Evolutionary conservation across 1,284 basidiomycete species (phyloP).

Genomic region (Cutaneotrichosporon cutaneum): DNA sequence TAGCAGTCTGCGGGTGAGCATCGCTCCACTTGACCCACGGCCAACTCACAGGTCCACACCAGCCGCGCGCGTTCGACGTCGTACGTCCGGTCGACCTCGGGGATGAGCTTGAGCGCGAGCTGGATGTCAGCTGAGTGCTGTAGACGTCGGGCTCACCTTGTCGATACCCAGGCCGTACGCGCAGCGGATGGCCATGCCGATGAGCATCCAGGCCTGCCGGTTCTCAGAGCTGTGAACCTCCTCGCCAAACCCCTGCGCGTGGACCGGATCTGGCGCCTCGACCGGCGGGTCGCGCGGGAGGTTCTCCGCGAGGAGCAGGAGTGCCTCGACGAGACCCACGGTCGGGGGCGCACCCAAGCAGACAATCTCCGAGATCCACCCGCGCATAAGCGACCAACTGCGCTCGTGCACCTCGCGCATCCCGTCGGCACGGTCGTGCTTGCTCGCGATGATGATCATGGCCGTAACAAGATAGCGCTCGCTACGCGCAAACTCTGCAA

Average conservation of each 20-base stretch:
- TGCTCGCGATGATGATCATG: constrained; percentile 53
- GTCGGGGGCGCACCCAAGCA: constrained; percentile 47
- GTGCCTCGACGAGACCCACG: constrained; percentile 49
- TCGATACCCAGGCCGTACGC: constrained; percentile 50
- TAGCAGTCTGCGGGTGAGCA: constrained; percentile 6
- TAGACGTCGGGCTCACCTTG: constrained; percentile 29
- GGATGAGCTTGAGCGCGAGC: constrained; percentile 39
- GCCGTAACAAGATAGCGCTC: constrained; percentile 53
- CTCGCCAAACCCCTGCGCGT: constrained; percentile 38
- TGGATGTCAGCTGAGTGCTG: constrained; percentile 1
- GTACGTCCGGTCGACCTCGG: constrained; percentile 39
- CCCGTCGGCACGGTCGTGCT: constrained; percentile 38
- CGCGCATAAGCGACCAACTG: constrained; percentile 48
- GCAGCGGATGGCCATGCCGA: constrained; percentile 47
- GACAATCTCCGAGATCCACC: constrained; percentile 47
- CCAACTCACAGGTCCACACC: constrained; percentile 48
- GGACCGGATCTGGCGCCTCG: constrained; percentile 27
- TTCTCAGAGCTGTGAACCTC: constrained; percentile 49
- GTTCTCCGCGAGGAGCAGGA: constrained; percentile 51
- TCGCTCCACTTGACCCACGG: neutral
- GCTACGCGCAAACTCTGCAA: constrained; percentile 49
- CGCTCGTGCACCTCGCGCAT: constrained; percentile 46
- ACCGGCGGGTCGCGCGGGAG: constrained; percentile 44
- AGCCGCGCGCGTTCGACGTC: constrained; percentile 47
- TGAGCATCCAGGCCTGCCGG: constrained; percentile 51